Evolutionary conservation across 2,329 filamentous ascomycete species (phyloP).

Genomic region (Beauveria bassiana): DNA sequence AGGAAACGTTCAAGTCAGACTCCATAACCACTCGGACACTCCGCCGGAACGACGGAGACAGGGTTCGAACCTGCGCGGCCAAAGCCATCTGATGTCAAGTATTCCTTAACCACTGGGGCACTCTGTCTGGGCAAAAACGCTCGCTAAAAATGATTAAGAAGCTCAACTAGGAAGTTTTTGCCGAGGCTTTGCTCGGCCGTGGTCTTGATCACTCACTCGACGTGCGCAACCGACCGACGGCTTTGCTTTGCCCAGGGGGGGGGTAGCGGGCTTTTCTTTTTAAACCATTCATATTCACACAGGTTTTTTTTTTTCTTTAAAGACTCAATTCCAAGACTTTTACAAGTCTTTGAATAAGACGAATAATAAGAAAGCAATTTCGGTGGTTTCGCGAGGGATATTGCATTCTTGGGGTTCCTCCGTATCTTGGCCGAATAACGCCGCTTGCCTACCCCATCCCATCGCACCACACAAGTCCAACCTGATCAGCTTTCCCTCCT

Average conservation of each 20-base stretch:
- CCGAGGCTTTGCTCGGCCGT: neutral
- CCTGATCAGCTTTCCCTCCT: neutral
- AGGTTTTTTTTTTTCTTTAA: neutral
- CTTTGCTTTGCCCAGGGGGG: neutral
- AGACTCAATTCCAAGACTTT: neutral
- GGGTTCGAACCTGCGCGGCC: conserved; percentile 6
- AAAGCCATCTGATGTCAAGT: neutral
- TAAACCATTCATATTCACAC: neutral
- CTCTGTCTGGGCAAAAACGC: neutral
- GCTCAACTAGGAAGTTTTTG: neutral
- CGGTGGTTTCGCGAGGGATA: neutral
- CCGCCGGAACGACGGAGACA: conserved; percentile 3
- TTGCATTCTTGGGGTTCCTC: neutral
- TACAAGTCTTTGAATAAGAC: too few species aligned
- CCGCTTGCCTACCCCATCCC: neutral
- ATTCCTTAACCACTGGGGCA: neutral
- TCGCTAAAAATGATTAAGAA: too few species aligned
- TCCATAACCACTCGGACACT: conserved; percentile 5
- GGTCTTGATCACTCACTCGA: neutral
- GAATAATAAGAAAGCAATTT: too few species aligned
- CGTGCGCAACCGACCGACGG: neutral
- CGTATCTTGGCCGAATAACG: neutral
- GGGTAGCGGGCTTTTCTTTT: neutral
- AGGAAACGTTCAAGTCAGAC: neutral
- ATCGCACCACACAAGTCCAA: neutral